These are phyloP conservation scores for Psilocybe cubensis DNA, from an alignment of 768 basidiomycete species.

Conservation along the genomic window DNA sequence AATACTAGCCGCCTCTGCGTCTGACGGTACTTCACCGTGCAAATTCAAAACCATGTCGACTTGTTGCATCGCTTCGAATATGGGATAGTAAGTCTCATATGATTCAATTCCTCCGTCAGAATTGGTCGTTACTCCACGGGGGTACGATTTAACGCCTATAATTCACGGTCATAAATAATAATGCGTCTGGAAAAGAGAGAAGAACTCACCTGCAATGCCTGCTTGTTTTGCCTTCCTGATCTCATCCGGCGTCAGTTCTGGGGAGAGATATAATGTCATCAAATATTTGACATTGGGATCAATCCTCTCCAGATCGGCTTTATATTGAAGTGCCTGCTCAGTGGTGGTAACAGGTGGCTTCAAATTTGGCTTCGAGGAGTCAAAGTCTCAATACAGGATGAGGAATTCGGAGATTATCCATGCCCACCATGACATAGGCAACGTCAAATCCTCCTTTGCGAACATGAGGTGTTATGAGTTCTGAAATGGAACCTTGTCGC, in stretches of 20 bases:
- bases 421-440: slow-evolving; percentile 93
- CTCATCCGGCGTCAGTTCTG: slow-evolving; percentile 87
- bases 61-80: slow-evolving; percentile 94
- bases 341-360: slow-evolving; percentile 87
- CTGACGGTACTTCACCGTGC: slow-evolving; percentile 97
- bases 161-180: slow-evolving; percentile 16
- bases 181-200: background rate
- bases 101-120: slow-evolving; percentile 96
- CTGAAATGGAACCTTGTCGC: slow-evolving; percentile 81
- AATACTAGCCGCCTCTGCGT: slow-evolving; percentile 57
- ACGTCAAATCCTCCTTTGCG: slow-evolving; percentile 85
- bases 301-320: slow-evolving; percentile 69
- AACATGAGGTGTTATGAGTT: slow-evolving; percentile 90
- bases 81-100: slow-evolving; percentile 90
- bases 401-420: slow-evolving; percentile 1
- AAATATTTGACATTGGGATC: slow-evolving; percentile 84
- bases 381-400: slow-evolving; percentile 3
- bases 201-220: slow-evolving; percentile 66
- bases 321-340: slow-evolving; percentile 81
- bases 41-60: slow-evolving; percentile 94
- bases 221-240: slow-evolving; percentile 85
- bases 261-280: slow-evolving; percentile 96
- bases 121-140: slow-evolving; percentile 96
- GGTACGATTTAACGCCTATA: slow-evolving; percentile 93
- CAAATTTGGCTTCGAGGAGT: slow-evolving; percentile 76